Percentiles rank a stretch among this genome's conserved stretches.
Evolutionary conservation across 164 flowering plant species (phyloP).

Genomic region (Vitis cinerea): DNA sequence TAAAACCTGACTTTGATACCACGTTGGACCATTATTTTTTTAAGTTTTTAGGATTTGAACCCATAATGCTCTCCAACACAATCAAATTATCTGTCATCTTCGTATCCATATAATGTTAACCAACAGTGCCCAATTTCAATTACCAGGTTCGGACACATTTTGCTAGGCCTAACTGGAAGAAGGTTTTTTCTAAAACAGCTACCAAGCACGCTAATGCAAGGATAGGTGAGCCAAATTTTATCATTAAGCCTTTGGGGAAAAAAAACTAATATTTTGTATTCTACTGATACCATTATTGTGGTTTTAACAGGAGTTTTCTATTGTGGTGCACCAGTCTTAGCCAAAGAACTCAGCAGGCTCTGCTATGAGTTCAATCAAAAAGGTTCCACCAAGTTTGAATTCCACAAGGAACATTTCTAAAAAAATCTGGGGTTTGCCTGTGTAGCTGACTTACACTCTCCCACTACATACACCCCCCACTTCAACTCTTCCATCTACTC

Average conservation of each 20-base stretch:
- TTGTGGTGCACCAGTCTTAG: constrained; percentile 80
- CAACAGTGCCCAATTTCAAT: neutral
- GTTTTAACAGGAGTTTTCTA: constrained; percentile 75
- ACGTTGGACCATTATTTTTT: too few species aligned
- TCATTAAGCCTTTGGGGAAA: neutral
- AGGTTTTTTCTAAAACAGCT: constrained; percentile 57
- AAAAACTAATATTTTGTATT: neutral
- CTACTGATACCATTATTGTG: constrained; percentile 1
- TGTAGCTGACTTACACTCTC: neutral
- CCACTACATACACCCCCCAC: neutral
- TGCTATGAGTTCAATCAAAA: constrained; percentile 77
- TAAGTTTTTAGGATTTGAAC: too few species aligned
- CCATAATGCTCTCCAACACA: too few species aligned
- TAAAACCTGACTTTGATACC: too few species aligned
- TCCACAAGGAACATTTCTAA: constrained; percentile 88
- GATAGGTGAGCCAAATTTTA: constrained; percentile 49
- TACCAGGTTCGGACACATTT: constrained; percentile 85
- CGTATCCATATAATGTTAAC: neutral
- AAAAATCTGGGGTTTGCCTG: neutral
- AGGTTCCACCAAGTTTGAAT: constrained; percentile 83
- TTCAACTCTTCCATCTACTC: too few species aligned
- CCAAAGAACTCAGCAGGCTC: constrained; percentile 66
- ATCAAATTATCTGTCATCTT: neutral
- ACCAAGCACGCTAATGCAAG: constrained; percentile 71
- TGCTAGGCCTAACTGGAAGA: constrained; percentile 92